Evolutionary conservation across 2,329 filamentous ascomycete species (phyloP).

Genomic region (Ascocoryne sarcoides): DNA sequence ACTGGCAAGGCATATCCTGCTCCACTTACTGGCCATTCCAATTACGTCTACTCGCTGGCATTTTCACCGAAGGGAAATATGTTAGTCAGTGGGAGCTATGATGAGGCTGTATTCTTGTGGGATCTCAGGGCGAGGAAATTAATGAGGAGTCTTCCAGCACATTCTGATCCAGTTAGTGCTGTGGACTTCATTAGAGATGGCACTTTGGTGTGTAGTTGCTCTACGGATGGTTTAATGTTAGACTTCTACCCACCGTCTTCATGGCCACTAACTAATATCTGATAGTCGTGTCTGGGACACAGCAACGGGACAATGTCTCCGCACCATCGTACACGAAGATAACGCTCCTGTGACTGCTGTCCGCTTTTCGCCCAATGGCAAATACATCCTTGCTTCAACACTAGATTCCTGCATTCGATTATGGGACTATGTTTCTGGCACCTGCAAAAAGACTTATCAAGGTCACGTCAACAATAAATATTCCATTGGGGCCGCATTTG

Average conservation of each 20-base stretch:
- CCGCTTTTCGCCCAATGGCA: conserved; percentile 88
- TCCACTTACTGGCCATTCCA: conserved; percentile 78
- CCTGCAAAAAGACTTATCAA: conserved; percentile 94
- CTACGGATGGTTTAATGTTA: conserved; percentile 80
- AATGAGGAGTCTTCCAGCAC: conserved; percentile 86
- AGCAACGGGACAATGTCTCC: conserved; percentile 85
- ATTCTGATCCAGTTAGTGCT: conserved; percentile 87
- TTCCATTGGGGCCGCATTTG: conserved; percentile 79
- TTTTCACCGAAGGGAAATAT: conserved; percentile 99
- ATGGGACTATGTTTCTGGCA: conserved; percentile 90
- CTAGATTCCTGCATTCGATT: conserved; percentile 83
- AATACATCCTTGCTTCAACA: conserved; percentile 84
- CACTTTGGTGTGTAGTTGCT: conserved; percentile 84
- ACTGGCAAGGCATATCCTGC: conserved; percentile 45
- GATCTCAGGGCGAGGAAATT: conserved; percentile 80
- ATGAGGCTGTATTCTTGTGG: conserved; percentile 96
- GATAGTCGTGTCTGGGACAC: conserved; percentile 89
- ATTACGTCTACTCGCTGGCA: conserved; percentile 88
- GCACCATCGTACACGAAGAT: conserved; percentile 93
- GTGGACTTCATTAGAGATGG: conserved; percentile 92
- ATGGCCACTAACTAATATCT: conserved; percentile 2
- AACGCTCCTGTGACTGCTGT: conserved; percentile 85
- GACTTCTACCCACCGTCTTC: conserved; percentile 25
- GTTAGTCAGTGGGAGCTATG: conserved; percentile 87
- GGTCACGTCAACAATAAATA: conserved; percentile 80